A percentile compares a stretch with the other conserved stretches of the same genome.
phyloP scores from a whole-genome alignment of 2,329 filamentous ascomycete species.

The Verticillium isaacii region DNA sequence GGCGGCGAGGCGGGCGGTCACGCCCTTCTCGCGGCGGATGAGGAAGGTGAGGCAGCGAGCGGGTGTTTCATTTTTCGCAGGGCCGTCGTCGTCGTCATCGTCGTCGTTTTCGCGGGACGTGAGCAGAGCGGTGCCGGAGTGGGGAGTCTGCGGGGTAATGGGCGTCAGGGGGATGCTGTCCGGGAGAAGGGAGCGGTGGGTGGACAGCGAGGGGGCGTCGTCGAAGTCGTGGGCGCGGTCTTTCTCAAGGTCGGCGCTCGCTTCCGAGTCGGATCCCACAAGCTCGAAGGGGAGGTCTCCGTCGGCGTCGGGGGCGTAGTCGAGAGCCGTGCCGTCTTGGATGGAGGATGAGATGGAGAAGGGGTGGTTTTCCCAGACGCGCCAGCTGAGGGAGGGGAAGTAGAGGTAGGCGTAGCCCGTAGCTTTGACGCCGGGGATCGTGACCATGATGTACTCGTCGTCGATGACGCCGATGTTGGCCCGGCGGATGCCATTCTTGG shows the following conservation, averaged over 20 bases:
- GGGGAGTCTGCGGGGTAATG: background rate
- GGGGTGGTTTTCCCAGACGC: slow-evolving; percentile 9
- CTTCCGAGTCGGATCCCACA: slow-evolving; percentile 1
- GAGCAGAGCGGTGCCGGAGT: background rate
- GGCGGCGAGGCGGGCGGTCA: slow-evolving; percentile 4
- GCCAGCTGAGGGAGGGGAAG: slow-evolving; percentile 9
- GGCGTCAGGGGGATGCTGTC: background rate
- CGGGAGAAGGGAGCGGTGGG: background rate
- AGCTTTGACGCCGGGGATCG: slow-evolving; percentile 6
- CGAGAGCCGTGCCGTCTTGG: background rate
- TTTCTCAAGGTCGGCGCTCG: background rate
- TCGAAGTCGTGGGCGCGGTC: background rate
- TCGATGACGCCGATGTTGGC: slow-evolving; percentile 10
- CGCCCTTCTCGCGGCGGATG: slow-evolving; percentile 6
- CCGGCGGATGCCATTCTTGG: slow-evolving; percentile 7
- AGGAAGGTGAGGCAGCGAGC: slow-evolving; percentile 4
- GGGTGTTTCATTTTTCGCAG: background rate
- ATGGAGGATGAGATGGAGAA: slow-evolving; percentile 2
- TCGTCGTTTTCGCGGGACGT: slow-evolving; percentile 1
- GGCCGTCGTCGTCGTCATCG: background rate
- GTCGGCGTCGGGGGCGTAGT: background rate
- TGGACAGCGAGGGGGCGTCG: slow-evolving; percentile 1
- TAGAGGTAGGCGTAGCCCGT: slow-evolving; percentile 11
- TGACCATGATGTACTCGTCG: slow-evolving; percentile 6
- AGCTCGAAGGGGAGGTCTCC: background rate